Base-by-base conservation (phyloP, 306 rosid species). In the Carpinus fangiana region DNA sequence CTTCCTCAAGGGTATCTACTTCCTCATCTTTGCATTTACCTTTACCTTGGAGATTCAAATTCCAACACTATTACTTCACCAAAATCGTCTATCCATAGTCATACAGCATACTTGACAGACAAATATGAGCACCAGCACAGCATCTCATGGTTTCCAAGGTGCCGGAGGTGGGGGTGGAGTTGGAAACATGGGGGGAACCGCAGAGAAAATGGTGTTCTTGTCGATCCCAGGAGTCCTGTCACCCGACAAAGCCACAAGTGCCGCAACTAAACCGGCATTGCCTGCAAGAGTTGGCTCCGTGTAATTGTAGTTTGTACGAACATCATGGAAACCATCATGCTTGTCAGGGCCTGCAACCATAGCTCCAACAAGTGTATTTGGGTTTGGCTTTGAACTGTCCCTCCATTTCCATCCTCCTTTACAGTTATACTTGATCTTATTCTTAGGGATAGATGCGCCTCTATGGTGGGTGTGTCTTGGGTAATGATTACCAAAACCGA, bases 151-250 rank as follows among this genome's bases (percentile, higher is more conserved):
- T 81, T 87, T 94, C 98, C 98, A 94, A 41, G 98, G 98, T 38
- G 98, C 95, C 51, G 98, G 98, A 69, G 98, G 98, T n/a, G 98
- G 98, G 4, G 98, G 98, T 1, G 98, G 98, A 55, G 97, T 94
- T 34, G 98, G 98, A 74, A 94, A 94, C 98, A 94, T 92, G 1
- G 98, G 98, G 12, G 98, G 98, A 83, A 94, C 91, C 16, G 98
- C 94, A 5, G 97, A 90, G 92, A 94, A 94, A 72, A 94, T 79
- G 13, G 97, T 94, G 80, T 94, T 94, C 82, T 92, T 94, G 82
- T 94, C 98, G 47, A 94, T 88, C 7, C 87, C 79, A 17, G 80
- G 69, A 77, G 83, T 54, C 71, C 84, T 89, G 66, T 94, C 98
- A 38, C 98, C 98, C 0, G 98, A 94, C 87, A 94, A 82, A 28